These are phyloP conservation scores for Prosopis cineraria DNA, from an alignment of 306 rosid genomes.

Conservation along the genomic window DNA sequence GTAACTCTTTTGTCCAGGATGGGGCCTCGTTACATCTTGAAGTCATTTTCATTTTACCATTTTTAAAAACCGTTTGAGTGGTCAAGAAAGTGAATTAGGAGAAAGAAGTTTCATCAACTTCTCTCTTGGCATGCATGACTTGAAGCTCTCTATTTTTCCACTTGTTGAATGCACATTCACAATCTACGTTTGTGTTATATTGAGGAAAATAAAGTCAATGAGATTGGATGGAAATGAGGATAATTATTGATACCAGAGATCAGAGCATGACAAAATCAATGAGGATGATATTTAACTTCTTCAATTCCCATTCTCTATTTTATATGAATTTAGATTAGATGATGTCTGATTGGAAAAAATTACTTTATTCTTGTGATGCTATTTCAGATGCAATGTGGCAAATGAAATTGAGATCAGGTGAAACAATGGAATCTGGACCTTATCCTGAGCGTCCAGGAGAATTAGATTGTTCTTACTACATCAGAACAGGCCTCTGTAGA, in stretches of 20 bases:
- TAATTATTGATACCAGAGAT: slow-evolving; percentile 16
- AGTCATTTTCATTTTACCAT: neutral
- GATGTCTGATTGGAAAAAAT: slow-evolving; percentile 26
- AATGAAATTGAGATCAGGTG: slow-evolving; percentile 85
- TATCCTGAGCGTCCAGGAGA: slow-evolving; percentile 96
- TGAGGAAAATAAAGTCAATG: slow-evolving; percentile 10
- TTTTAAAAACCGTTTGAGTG: neutral
- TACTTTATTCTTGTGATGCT: slow-evolving; percentile 35
- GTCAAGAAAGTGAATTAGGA: neutral
- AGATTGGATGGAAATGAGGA: too few species aligned
- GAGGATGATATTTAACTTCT: neutral
- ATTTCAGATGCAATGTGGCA: slow-evolving; percentile 93
- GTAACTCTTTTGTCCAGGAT: slow-evolving; percentile 22
- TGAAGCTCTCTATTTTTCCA: slow-evolving; percentile 24
- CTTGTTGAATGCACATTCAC: slow-evolving; percentile 18
- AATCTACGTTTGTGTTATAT: slow-evolving; percentile 15
- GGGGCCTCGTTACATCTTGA: slow-evolving; percentile 19
- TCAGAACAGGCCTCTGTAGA: slow-evolving; percentile 95
- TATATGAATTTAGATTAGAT: neutral
- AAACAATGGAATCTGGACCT: slow-evolving; percentile 83
- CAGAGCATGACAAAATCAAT: slow-evolving; percentile 22
- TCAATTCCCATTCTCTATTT: neutral
- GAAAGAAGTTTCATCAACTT: neutral
- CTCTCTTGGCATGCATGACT: slow-evolving; percentile 19
- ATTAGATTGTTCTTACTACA: slow-evolving; percentile 94